A percentile compares a stretch with the other conserved stretches of the same genome.
Conservation (phyloP, 495 filamentous ascomycete genomes). For the Talaromyces thailandensis region DNA sequence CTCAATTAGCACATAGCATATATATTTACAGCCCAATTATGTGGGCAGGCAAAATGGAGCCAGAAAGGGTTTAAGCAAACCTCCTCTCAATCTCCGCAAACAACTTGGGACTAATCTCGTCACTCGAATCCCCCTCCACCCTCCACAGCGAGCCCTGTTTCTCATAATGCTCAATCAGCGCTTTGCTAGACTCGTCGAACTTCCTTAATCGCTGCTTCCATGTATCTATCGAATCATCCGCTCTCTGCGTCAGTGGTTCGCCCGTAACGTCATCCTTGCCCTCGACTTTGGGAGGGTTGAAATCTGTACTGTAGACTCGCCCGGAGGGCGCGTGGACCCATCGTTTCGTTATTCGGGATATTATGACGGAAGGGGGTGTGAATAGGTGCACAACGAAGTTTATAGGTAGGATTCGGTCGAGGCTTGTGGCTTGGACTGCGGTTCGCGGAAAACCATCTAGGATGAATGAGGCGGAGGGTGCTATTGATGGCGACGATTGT, state of each 20-base stretch:
- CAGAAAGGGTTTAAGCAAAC: conserved; percentile 39
- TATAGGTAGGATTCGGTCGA: conserved; percentile 77
- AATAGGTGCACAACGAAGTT: conserved; percentile 69
- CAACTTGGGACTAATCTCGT: conserved; percentile 87
- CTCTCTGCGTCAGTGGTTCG: conserved; percentile 69
- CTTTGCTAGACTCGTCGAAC: conserved; percentile 79
- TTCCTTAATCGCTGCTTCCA: conserved; percentile 71
- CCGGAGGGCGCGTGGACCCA: conserved; percentile 94
- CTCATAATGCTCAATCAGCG: conserved; percentile 82
- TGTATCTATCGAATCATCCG: conserved; percentile 79
- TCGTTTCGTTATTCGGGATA: conserved; percentile 79
- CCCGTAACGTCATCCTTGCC: conserved; percentile 90
- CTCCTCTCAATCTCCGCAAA: conserved; percentile 68
- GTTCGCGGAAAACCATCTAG: conserved; percentile 96
- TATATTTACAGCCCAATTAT: conserved; percentile 10
- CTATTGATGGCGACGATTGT: conserved; percentile 40
- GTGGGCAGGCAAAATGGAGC: conserved; percentile 7
- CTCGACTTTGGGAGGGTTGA: conserved; percentile 71
- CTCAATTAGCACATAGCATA: background rate
- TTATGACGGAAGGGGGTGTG: conserved; percentile 58
- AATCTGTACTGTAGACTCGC: conserved; percentile 86
- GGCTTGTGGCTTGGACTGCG: conserved; percentile 60
- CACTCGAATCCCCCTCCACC: conserved; percentile 76
- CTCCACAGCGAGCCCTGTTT: conserved; percentile 79
- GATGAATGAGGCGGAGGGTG: conserved; percentile 78